Conservation (phyloP, 2,329 filamentous ascomycete species). For the Fusarium ambrosium region DNA sequence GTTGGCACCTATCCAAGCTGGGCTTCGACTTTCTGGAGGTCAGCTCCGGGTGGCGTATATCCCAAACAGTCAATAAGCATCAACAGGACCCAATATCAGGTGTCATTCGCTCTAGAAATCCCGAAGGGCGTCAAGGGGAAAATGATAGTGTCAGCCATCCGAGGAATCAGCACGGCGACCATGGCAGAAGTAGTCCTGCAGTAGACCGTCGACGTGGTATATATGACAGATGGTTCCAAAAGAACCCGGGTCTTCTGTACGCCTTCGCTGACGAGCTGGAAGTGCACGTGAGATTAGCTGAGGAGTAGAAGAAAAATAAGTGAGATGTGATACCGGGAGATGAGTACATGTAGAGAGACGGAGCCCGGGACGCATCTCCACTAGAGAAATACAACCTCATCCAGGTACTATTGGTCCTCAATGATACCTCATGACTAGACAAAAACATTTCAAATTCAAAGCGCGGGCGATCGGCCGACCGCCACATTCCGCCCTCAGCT, state of each 20-base stretch:
- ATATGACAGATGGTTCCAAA: conserved; percentile 64
- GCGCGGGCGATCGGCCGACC: conserved; percentile 16
- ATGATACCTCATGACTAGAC: background rate
- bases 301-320: conserved; percentile 14
- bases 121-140: conserved; percentile 50
- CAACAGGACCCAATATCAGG: conserved; percentile 74
- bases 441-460: background rate
- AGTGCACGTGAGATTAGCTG: conserved; percentile 54
- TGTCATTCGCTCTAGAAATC: conserved; percentile 72
- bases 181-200: conserved; percentile 60
- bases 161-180: conserved; percentile 42
- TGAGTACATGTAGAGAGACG: background rate
- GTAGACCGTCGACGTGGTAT: conserved; percentile 60
- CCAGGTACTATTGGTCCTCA: background rate
- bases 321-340: conserved; percentile 1
- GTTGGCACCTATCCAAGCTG: conserved; percentile 34
- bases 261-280: conserved; percentile 64
- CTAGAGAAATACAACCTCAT: background rate
- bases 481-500: conserved; percentile 3
- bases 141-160: conserved; percentile 64
- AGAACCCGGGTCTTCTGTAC: conserved; percentile 66
- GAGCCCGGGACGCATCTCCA: background rate
- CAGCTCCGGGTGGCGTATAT: conserved; percentile 72
- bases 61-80: conserved; percentile 59
- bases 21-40: conserved; percentile 81